Evolutionary conservation across 306 rosid species (phyloP).

Genomic region (Quercus engelmannii): DNA sequence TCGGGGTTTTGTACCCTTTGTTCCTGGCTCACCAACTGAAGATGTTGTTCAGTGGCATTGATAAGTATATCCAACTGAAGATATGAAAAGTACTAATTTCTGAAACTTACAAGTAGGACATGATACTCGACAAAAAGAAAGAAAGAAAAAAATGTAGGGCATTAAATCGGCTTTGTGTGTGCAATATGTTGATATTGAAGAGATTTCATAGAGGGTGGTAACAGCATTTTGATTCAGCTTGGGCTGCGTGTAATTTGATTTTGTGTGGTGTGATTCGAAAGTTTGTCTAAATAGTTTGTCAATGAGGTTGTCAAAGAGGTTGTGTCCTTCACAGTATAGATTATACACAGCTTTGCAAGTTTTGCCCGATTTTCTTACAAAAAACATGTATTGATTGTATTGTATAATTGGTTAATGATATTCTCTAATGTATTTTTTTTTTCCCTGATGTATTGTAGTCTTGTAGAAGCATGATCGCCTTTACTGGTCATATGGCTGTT

Average conservation of each 20-base stretch:
- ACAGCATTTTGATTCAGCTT: not conserved
- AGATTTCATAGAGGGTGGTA: constrained; percentile 19
- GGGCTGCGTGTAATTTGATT: constrained; percentile 32
- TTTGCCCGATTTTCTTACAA: constrained; percentile 18
- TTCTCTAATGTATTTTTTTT: not conserved
- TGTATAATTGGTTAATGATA: not conserved
- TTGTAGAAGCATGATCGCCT: not conserved
- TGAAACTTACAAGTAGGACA: constrained; percentile 12
- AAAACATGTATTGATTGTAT: constrained; percentile 4
- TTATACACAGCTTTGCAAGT: constrained; percentile 8
- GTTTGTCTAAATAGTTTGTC: constrained; percentile 25
- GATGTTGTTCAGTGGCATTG: constrained; percentile 43
- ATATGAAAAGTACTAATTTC: constrained; percentile 14
- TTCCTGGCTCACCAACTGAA: constrained; percentile 84
- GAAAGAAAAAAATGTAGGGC: not conserved
- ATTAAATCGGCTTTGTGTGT: constrained; percentile 37
- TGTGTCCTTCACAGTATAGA: not conserved
- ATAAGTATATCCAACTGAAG: constrained; percentile 2
- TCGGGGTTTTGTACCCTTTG: constrained; percentile 80
- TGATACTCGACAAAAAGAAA: not conserved
- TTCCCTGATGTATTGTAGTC: not conserved
- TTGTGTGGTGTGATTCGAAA: constrained; percentile 27
- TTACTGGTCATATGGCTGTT: not conserved
- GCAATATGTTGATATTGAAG: constrained; percentile 31
- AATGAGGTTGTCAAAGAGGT: constrained; percentile 4